These are phyloP conservation scores for Blechomonas ayalai DNA, from an alignment of 208 protist species.

Conservation along the genomic window DNA sequence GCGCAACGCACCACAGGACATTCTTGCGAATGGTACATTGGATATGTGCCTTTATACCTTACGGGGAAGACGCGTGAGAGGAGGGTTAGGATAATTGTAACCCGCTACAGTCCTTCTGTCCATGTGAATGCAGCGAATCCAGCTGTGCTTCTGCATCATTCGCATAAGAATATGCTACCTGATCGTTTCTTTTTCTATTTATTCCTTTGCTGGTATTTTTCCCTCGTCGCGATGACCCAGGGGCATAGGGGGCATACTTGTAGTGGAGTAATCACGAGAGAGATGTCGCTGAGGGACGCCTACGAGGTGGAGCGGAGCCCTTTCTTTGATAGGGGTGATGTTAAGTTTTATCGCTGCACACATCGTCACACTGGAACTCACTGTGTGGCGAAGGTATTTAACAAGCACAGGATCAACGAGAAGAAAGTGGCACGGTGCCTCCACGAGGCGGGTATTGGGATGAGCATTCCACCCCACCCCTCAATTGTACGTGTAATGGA, in stretches of 20 bases:
- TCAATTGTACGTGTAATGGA: constrained; percentile 87
- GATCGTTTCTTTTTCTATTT: background rate
- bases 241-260: no score
- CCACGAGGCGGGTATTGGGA: constrained; percentile 49
- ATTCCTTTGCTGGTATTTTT: constrained; percentile 8
- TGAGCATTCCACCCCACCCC: constrained; percentile 26
- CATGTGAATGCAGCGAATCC: no score
- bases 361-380: constrained; percentile 23
- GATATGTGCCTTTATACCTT: no score
- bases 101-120: no score
- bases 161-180: no score
- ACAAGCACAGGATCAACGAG: constrained; percentile 24
- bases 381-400: constrained; percentile 61
- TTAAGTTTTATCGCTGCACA: constrained; percentile 47
- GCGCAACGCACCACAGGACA: background rate
- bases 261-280: no score
- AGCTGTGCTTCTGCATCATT: no score
- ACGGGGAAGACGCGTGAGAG: no score
- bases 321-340: constrained; percentile 20
- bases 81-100: no score
- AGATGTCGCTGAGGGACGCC: constrained; percentile 40
- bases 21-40: no score
- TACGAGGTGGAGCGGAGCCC: constrained; percentile 43
- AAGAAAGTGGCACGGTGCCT: constrained; percentile 26
- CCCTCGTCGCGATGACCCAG: no score